Percentiles rank a stretch among this genome's conserved stretches.
phyloP scores from a whole-genome alignment of 768 basidiomycete species.

The Piloderma croceum region DNA sequence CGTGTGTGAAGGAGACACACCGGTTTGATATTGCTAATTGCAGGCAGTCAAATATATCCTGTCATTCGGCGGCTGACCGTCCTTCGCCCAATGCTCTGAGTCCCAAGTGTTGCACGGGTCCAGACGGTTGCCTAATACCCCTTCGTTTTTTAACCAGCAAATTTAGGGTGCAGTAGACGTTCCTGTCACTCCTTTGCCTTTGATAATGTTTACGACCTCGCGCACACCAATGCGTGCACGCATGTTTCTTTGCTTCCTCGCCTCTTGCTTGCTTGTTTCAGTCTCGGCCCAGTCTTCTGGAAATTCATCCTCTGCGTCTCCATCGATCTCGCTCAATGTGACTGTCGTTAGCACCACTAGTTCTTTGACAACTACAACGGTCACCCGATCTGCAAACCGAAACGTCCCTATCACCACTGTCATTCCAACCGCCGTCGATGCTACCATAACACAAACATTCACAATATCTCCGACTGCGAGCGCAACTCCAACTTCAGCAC shows the following conservation, averaged over 20 bases:
- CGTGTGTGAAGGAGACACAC: too few relatives aligned
- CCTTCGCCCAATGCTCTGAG: too few relatives aligned
- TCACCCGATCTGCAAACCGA: conserved; percentile 43
- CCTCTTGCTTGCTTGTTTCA: conserved; percentile 6
- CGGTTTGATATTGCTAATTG: too few relatives aligned
- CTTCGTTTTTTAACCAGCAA: conserved; percentile 9
- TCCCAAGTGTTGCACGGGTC: too few relatives aligned
- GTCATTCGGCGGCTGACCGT: too few relatives aligned
- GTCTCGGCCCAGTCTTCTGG: conserved; percentile 11
- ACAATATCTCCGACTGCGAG: conserved; percentile 37
- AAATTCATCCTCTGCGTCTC: conserved; percentile 16
- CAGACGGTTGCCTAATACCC: conserved; percentile 19
- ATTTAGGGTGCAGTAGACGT: too few relatives aligned
- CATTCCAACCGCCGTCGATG: conserved; percentile 57
- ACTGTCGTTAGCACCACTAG: conserved; percentile 53
- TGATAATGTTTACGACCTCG: background rate
- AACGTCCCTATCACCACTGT: conserved; percentile 46
- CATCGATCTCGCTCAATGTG: conserved; percentile 22
- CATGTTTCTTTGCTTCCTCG: conserved; percentile 5
- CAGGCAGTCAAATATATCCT: too few relatives aligned
- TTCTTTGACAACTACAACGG: conserved; percentile 44
- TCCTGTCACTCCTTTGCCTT: too few relatives aligned
- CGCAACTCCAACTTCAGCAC: conserved; percentile 40
- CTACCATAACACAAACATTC: conserved; percentile 49
- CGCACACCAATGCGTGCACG: conserved; percentile 12